phyloP scores from a whole-genome alignment of 2,329 filamentous ascomycete genomes.

The Dryadomyces quercivorus region DNA sequence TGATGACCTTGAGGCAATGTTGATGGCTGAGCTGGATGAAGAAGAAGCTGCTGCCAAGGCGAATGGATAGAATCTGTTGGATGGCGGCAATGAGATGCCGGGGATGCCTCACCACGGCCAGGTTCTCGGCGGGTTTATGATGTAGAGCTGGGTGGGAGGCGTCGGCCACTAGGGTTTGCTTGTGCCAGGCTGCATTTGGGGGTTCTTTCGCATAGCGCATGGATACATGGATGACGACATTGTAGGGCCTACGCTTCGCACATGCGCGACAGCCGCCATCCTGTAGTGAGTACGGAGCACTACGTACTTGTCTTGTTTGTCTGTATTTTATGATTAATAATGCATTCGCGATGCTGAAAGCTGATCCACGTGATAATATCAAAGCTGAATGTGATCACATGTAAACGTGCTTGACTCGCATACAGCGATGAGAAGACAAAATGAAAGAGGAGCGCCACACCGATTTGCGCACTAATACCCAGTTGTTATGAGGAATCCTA shows the following conservation, averaged over 20 bases:
- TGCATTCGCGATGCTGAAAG: too few species aligned
- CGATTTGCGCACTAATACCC: too few species aligned
- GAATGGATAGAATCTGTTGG: constrained; percentile 7
- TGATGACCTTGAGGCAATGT: constrained; percentile 48
- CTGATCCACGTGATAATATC: too few species aligned
- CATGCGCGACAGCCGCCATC: too few species aligned
- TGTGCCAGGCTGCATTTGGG: not conserved
- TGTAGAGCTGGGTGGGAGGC: not conserved
- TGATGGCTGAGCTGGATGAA: constrained; percentile 46
- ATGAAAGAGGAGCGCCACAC: too few species aligned
- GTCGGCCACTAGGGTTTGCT: not conserved
- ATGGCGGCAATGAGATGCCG: not conserved
- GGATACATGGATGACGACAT: not conserved
- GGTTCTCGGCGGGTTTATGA: constrained; percentile 4
- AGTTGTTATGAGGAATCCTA: too few species aligned
- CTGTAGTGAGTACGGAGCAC: too few species aligned
- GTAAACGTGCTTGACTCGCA: too few species aligned
- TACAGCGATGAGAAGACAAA: too few species aligned
- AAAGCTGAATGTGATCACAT: too few species aligned
- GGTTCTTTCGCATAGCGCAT: not conserved
- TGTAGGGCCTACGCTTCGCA: not conserved
- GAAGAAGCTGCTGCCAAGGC: constrained; percentile 14
- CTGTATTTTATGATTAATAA: too few species aligned
- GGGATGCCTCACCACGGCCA: not conserved
- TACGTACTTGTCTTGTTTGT: too few species aligned